phyloP scores from a whole-genome alignment of 2,329 filamentous ascomycete species.

The Aspergillus sp. region DNA sequence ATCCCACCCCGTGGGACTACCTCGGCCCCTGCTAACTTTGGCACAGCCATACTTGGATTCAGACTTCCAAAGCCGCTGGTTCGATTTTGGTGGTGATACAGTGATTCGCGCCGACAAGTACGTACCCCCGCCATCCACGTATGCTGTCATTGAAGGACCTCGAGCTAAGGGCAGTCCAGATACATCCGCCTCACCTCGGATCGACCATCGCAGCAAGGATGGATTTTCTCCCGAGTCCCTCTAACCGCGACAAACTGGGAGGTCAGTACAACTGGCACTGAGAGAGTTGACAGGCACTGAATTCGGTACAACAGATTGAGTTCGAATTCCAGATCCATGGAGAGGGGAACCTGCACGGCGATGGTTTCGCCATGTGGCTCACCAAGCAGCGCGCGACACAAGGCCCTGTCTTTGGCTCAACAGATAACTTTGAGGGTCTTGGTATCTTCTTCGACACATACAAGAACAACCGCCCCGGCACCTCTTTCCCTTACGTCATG shows the following conservation, averaged over 20 bases:
- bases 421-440: conserved; percentile 89
- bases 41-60: conserved; percentile 90
- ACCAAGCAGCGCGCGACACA: conserved; percentile 84
- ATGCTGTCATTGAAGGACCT: not conserved
- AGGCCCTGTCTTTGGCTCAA: conserved; percentile 85
- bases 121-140: conserved; percentile 11
- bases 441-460: conserved; percentile 98
- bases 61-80: conserved; percentile 98
- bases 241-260: conserved; percentile 99
- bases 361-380: conserved; percentile 97
- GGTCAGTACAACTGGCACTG: conserved; percentile 45
- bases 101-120: conserved; percentile 73
- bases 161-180: conserved; percentile 50
- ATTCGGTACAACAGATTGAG: conserved; percentile 64
- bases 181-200: conserved; percentile 94
- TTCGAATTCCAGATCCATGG: conserved; percentile 95
- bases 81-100: conserved; percentile 96
- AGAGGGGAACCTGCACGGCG: conserved; percentile 86
- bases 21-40: conserved; percentile 17
- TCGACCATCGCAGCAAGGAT: conserved; percentile 86
- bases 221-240: conserved; percentile 91
- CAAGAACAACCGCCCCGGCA: conserved; percentile 97
- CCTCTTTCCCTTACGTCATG: conserved; percentile 97
- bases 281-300: not conserved
- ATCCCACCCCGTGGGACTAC: conserved; percentile 2